Evolutionary conservation across 441 rosid genomes (phyloP), one percentile per base, ranked within the genome.

Genomic region (Eutrema salsugineum): DNA sequence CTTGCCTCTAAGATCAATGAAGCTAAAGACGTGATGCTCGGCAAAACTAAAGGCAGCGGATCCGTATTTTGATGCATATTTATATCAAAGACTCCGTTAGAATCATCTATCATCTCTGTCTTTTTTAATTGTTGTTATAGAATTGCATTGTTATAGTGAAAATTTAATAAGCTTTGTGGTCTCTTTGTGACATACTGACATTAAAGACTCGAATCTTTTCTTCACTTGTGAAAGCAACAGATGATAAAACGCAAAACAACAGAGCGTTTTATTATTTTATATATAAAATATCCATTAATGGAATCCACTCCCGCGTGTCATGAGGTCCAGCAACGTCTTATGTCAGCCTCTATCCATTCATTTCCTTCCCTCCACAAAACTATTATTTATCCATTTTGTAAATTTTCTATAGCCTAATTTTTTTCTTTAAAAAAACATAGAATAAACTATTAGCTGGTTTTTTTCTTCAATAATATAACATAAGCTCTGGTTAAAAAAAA

Each of bases 21-120:
- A 81, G 94, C 91, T 42, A 89, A 87, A 70, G 90, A 87, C 15
- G 63, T 83, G 39, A 83, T 89, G 80, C 87, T 84, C n/a, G 91
- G 91, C 6, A 84, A 81, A 76, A 79, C 83, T 16, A 84, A 77
- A 67, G 68, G 81, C 39, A 32, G 83, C 0, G 88, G 85, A 47
- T 87, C 87, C 47, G 79, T 85, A 50, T 87, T 89, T 58, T 84
- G 76, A 80, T 66, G 11, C 66, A 17, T n/a, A 17, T 6, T 15
- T 39, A 8, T 22, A 63, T 33, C 71, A 40, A 69, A 27, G 4
- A 55, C 59, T 73, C 48, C 49, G 3, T 27, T 16, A 46, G 43
- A 47, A 56, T 39, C 61, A 63, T 60, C 65, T 53, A 56, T 39
- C 61, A 63, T 60, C 65, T 53, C 38, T 59, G 44, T 68, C 6